Percentiles rank a stretch among this genome's conserved stretches.
These are phyloP conservation scores for Echinochloa phyllopogon DNA, from an alignment of 176 grass and related monocot genomes.

Conservation along the genomic window DNA sequence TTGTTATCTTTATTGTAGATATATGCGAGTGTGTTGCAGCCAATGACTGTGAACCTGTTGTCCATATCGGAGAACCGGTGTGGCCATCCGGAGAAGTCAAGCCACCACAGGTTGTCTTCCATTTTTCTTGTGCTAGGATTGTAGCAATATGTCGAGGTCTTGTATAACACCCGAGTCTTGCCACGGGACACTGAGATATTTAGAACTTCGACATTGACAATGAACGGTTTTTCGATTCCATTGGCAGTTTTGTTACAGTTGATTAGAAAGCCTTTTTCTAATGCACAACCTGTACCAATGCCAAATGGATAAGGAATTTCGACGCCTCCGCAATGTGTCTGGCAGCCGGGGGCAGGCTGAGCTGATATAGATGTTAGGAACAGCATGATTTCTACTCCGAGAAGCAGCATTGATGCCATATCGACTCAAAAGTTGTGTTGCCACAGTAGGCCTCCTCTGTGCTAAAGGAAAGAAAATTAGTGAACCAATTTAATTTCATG, in stretches of 20 bases:
- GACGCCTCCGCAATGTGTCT: conserved; percentile 12
- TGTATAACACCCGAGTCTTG: not conserved
- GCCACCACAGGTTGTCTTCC: fast-evolving
- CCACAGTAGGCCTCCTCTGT: not conserved
- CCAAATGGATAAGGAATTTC: conserved; percentile 39
- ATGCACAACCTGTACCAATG: not conserved
- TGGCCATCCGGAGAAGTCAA: not conserved
- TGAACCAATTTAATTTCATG: not conserved
- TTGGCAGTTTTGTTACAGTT: not conserved
- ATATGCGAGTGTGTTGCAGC: conserved; percentile 42
- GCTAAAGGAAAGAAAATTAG: not conserved
- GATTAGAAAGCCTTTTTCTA: not conserved
- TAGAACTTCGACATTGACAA: not conserved
- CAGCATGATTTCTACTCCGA: not conserved
- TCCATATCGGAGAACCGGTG: not conserved
- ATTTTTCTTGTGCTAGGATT: not conserved
- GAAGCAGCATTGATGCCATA: not conserved
- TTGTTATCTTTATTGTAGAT: not conserved
- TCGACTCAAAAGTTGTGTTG: no score
- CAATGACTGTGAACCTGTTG: conserved; percentile 33
- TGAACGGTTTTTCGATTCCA: conserved; percentile 16
- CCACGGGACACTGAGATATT: conserved; percentile 8
- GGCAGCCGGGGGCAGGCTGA: not conserved
- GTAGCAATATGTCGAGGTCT: conserved; percentile 20
- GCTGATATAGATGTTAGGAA: conserved; percentile 2